These are phyloP conservation scores for Tuber borchii DNA, from an alignment of 495 filamentous ascomycete genomes.

Conservation along the genomic window DNA sequence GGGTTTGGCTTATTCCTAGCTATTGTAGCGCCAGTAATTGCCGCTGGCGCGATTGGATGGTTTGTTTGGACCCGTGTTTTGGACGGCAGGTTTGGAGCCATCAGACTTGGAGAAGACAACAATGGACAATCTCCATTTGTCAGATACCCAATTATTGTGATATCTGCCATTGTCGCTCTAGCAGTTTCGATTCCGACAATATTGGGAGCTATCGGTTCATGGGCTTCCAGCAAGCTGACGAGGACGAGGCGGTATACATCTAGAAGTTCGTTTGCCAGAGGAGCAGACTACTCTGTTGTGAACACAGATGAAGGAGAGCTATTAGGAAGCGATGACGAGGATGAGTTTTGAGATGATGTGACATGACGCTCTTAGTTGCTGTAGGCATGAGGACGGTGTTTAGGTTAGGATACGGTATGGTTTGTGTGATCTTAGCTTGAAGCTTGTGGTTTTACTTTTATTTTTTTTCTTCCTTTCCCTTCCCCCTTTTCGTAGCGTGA, in stretches of 20 bases:
- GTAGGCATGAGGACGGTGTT: constrained; percentile 1
- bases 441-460: background rate
- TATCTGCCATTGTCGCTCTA: constrained; percentile 71
- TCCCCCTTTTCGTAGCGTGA: background rate
- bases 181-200: constrained; percentile 68
- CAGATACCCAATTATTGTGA: constrained; percentile 66
- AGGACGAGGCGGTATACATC: constrained; percentile 64
- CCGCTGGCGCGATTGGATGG: constrained; percentile 68
- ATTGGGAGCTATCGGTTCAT: constrained; percentile 47
- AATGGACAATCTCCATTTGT: constrained; percentile 51
- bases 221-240: constrained; percentile 49
- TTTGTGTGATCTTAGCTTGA: constrained; percentile 1
- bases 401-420: background rate
- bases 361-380: constrained; percentile 6
- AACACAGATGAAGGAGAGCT: constrained; percentile 91
- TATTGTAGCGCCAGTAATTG: constrained; percentile 62
- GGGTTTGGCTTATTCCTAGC: constrained; percentile 80
- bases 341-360: constrained; percentile 57
- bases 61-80: constrained; percentile 69
- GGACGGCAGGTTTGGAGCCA: constrained; percentile 70
- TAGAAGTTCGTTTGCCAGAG: constrained; percentile 74
- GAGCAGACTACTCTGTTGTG: constrained; percentile 77
- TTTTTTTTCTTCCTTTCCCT: background rate
- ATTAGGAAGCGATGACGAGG: constrained; percentile 86
- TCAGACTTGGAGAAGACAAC: constrained; percentile 55